phyloP scores from a whole-genome alignment of 768 basidiomycete species.

The Agrocybe pediades region DNA sequence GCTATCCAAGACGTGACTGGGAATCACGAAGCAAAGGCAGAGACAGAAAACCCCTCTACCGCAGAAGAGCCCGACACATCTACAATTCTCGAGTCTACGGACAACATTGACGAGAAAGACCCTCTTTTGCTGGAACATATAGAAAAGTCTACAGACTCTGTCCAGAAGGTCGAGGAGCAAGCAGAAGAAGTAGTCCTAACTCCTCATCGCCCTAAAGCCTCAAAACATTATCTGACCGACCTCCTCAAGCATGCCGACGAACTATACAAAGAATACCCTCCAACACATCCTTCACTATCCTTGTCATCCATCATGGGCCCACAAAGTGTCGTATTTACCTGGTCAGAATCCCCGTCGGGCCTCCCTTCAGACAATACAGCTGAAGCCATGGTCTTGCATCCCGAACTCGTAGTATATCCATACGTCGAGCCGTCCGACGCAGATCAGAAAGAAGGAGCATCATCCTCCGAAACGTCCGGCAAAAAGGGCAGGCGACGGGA shows the following conservation, averaged over 20 bases:
- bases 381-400: constrained; percentile 57
- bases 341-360: constrained; percentile 51
- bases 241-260: constrained; percentile 61
- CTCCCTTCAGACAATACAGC: constrained; percentile 57
- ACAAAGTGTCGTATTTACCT: constrained; percentile 75
- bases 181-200: background rate
- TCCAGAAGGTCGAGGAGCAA: background rate
- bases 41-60: too few species aligned
- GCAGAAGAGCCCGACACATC: too few species aligned
- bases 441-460: constrained; percentile 21
- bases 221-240: constrained; percentile 42
- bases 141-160: background rate
- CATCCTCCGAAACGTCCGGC: constrained; percentile 8
- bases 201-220: constrained; percentile 2
- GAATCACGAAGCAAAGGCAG: too few species aligned
- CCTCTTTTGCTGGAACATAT: background rate
- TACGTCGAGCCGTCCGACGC: constrained; percentile 36
- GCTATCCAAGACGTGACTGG: background rate
- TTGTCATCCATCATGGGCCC: constrained; percentile 73
- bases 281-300: constrained; percentile 52
- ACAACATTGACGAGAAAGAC: too few species aligned
- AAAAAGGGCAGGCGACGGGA: constrained; percentile 20
- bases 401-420: constrained; percentile 60
- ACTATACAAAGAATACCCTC: constrained; percentile 61
- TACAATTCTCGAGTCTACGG: too few species aligned